Conservation (phyloP, 371 early-diverging fungal species). For the Syncephalastrum sp. region DNA sequence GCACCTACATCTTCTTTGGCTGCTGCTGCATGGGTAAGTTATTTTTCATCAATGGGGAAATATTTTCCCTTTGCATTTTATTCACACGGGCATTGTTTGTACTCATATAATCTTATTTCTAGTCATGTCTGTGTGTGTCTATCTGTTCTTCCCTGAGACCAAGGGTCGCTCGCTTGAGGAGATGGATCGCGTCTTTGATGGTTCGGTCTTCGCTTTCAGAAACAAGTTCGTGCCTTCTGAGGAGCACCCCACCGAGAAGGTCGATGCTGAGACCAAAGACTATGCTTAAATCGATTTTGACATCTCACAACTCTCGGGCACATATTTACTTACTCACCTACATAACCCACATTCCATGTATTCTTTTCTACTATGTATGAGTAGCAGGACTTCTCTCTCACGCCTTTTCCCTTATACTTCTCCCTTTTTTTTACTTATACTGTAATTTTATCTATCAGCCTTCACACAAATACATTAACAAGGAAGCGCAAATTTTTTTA, state of each 20-base stretch:
- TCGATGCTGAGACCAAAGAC: not conserved
- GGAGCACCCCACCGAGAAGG: not conserved
- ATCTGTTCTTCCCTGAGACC: slow-evolving; percentile 56
- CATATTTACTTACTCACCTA: too few relatives aligned
- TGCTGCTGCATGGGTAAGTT: slow-evolving; percentile 27
- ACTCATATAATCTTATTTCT: slow-evolving; percentile 13
- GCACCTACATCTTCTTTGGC: slow-evolving; percentile 63
- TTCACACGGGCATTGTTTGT: not conserved
- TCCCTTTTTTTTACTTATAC: too few relatives aligned
- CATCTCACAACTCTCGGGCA: too few relatives aligned
- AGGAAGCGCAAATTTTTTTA: too few relatives aligned
- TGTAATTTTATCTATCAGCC: too few relatives aligned
- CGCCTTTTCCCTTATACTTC: not conserved
- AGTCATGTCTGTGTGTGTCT: slow-evolving; percentile 34
- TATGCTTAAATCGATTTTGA: too few relatives aligned
- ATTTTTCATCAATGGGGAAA: not conserved
- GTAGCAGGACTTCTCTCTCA: slow-evolving; percentile 6
- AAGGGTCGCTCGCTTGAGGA: slow-evolving; percentile 61
- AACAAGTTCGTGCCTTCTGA: too few relatives aligned
- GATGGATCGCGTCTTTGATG: slow-evolving; percentile 56
- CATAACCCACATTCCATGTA: too few relatives aligned
- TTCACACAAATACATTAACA: too few relatives aligned
- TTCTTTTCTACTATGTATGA: too few relatives aligned
- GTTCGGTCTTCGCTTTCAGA: slow-evolving; percentile 15
- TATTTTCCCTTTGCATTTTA: not conserved